Percentiles rank a stretch among this genome's conserved stretches.
These are phyloP conservation scores for Agaricus blazei DNA, from an alignment of 768 basidiomycete species.

Conservation along the genomic window DNA sequence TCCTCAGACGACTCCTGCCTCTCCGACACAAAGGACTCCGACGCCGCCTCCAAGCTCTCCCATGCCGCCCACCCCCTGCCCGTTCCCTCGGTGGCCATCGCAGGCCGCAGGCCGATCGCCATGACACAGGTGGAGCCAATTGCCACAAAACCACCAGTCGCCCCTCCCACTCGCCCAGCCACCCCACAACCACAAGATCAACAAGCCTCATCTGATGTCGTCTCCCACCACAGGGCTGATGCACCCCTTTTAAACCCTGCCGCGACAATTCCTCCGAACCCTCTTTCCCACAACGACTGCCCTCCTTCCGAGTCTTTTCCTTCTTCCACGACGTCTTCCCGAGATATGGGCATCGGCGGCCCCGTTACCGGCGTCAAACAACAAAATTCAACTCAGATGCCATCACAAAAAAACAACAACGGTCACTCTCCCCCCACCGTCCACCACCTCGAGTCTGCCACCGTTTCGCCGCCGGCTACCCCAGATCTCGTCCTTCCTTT, in stretches of 20 bases:
- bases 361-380: constrained; percentile 21
- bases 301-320: constrained; percentile 43
- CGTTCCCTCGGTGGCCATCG: constrained; percentile 51
- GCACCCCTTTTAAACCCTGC: not conserved
- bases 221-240: no score
- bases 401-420: constrained; percentile 21
- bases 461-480: constrained; percentile 22
- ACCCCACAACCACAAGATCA: no score
- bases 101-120: constrained; percentile 62
- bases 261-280: constrained; percentile 6
- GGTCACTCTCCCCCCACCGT: constrained; percentile 23
- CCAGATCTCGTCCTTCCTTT: constrained; percentile 10
- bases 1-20: constrained; percentile 50
- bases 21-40: constrained; percentile 24
- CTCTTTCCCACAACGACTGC: constrained; percentile 29
- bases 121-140: constrained; percentile 57
- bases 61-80: constrained; percentile 36
- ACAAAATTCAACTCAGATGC: constrained; percentile 13
- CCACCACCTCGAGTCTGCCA: constrained; percentile 20
- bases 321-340: constrained; percentile 22
- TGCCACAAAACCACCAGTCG: constrained; percentile 19
- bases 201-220: no score
- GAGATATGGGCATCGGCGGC: constrained; percentile 47
- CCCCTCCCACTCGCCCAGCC: not conserved
- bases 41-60: constrained; percentile 19